Base-by-base conservation (phyloP, 768 basidiomycete species). In the Xanthoconium purpureum region DNA sequence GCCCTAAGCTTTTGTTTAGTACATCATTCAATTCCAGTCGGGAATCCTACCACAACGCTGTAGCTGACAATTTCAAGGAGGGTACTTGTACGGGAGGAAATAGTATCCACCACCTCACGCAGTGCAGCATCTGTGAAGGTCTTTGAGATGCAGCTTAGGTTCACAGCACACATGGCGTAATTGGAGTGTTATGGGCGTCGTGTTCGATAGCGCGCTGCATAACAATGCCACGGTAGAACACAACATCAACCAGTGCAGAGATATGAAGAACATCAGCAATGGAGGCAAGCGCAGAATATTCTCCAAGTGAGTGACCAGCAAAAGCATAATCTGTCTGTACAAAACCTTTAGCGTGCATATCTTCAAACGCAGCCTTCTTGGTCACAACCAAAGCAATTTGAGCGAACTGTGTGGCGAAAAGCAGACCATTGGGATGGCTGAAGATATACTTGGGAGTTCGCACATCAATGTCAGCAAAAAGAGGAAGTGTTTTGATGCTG, bases 171-270 rank as follows among this genome's bases (percentile, higher is more conserved):
- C 97, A 99, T 98, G 10, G 94, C 95, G 65, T 98, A 99, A 70
- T 95, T 94, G 28, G 93, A 96, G 37, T 97, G 66, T 95, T 95
- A 55, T 90, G 78, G 2, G 88, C 79, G 68, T 99, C 97, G 33
- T 97, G 91, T 74, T 97, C 94, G 55, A 99, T 97, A 30, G 97
- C 97, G 24, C 97, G 93, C 69, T 98, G 97, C 97, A 98, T 99
- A 35, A 97, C 98, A 69, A 99, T 95, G 64, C 97, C 97, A 71
- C 97, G 93, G 74, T 98, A 99, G 82, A 99, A 99, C 29, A 99
- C 96, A 66, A 99, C 92, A 63, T 99, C 97, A 66, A 95, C 93
- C 47, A 98, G 85, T 3, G 93, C 85, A n/a, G 96, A 93, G 64
- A 98, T 93, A 46, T 93, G 91, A 36, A 98, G 84, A 51, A 98